These are phyloP conservation scores for barrel medic (Medicago truncatula) DNA, from an alignment of 306 rosid species.

Conservation along the genomic window MtrunA17r5.0-ANR NC_053049.1:35682501-35683000, in stretches of 20 bases:
- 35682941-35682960: not conserved
- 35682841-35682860: too few relatives aligned
- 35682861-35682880: too few relatives aligned
- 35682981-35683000: slow-evolving; percentile 5
- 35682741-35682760: too few relatives aligned
- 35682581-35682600: slow-evolving; percentile 4
- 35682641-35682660: not conserved
- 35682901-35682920: too few relatives aligned
- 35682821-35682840: too few relatives aligned
- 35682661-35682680: not conserved
- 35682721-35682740: too few relatives aligned
- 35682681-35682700: too few relatives aligned
- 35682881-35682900: too few relatives aligned
- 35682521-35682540: not conserved
- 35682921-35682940: not conserved
- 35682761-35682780: too few relatives aligned
- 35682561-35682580: slow-evolving; percentile 6
- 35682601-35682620: not conserved
- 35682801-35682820: too few relatives aligned
- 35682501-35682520: not conserved
- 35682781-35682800: too few relatives aligned
- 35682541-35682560: not conserved
- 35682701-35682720: too few relatives aligned
- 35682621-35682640: not conserved
- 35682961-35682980: slow-evolving; percentile 4